Evolutionary conservation across 2,329 filamentous ascomycete species (phyloP), one percentile per base, ranked within the genome.

Genomic region (Trichoderma lentiforme): DNA sequence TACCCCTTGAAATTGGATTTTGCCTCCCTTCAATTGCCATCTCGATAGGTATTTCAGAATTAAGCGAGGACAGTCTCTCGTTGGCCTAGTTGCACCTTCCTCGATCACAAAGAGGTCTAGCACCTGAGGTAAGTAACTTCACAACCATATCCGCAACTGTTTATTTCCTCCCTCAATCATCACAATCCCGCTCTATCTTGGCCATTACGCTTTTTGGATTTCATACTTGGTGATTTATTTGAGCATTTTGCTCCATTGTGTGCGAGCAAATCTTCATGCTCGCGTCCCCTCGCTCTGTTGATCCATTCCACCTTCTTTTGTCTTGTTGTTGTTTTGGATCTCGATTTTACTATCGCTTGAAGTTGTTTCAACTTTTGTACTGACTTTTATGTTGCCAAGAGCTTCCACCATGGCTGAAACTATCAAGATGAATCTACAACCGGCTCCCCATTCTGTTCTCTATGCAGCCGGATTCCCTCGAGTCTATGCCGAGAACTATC

Each of bases 401-500:
- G 24, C 32, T n/a, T 57, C 6, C 28, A 73, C 34, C 70, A 79
- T 77, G 75, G 21, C 60, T 30, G 71, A 66, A 26, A 9, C n/a
- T 8, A 21, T 32, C 26, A 63, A 57, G 28, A 67, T 71, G 61
- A 51, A 56, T 18, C 65, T 56, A 36, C 53, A 63, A 18, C 53
- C 72, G 24, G 68, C 74, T 63, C 70, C 72, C 34, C 73, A 76
- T 47, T 64, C 73, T 6, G 60, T 74, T 21, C 60, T 72, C n/a
- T 62, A 74, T 18, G 57, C 74, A 9, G 64, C 73, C 28, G 21
- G 36, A 7, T 74, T 77, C 24, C 70, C 74, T 26, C 73, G 78
- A 32, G 72, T 76, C 12, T 57, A 75, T n/a, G 77, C 76, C 21
- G 65, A 74, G 28, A 72, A 76, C 34, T 77, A 76, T 3, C 76